Evolutionary conservation across 192 early-diverging fungal genomes (phyloP), one percentile per base, ranked within the genome.

Genomic region (Rhizophagus clarus): DNA sequence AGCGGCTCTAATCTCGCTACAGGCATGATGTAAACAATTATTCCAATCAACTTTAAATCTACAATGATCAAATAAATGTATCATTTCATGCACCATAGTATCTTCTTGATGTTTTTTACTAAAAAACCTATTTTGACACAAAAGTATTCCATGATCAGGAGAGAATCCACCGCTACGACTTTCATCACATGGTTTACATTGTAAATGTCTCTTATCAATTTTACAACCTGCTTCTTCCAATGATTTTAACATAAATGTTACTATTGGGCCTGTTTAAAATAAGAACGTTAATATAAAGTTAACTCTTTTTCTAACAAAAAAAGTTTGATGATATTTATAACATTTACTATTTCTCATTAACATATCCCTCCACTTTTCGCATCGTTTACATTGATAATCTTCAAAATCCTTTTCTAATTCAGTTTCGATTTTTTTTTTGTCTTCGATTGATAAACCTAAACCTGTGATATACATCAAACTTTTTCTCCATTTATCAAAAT

Each of bases 11-110:
- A 95, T 85, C 76, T 95, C 94, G 66, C 93, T 91, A 80, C 94
- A 95, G 0, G 94, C 94, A 74, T 94, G 94, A 81, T 95, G 94
- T 49, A 87, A 87, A 68, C 92, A 84, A 77, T 94, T 93, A 66
- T 80, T 85, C 92, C 93, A 93, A 62, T 94, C 88, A 7, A 95
- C 81, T 49, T 93, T 90, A 81, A 92, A 94, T 80, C 87, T 87
- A 56, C 90, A 89, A 70, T 95, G 88, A 72, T 95, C 94, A 81
- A 93, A 94, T 69, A 93, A 93, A 79, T 95, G 94, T 32, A 95
- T 86, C 93, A 95, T 92, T 82, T 98, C 97, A 80, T 98, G 97
- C 9, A 94, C 94, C 89, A 98, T 93, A 3, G 96, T 96, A 74
- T 95, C 93, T 82, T 97, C 96, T 87, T 94, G 87, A 78, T 96